Percentiles rank a stretch among this genome's conserved stretches.
phyloP scores from a whole-genome alignment of 306 rosid species.

The Rubus parviflorus region DNA sequence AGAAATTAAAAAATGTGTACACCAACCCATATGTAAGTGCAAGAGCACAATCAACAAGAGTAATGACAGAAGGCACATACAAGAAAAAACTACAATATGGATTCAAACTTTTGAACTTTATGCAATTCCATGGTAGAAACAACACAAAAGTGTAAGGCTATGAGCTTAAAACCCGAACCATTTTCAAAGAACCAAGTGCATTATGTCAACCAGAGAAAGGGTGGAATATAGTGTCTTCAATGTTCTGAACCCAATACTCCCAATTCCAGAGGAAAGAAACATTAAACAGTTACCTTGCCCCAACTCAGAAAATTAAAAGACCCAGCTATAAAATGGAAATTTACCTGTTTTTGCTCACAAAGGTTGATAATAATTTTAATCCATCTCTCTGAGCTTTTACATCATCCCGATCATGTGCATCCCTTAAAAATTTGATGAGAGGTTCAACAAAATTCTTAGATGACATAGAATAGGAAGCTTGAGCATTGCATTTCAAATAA shows the following conservation, averaged over 20 bases:
- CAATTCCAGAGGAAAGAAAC: not conserved
- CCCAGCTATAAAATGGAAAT: not conserved
- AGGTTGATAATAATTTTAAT: conserved; percentile 51
- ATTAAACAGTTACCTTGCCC: not conserved
- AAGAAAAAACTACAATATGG: not conserved
- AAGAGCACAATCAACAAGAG: conserved; percentile 16
- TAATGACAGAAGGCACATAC: not conserved
- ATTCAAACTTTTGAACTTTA: not conserved
- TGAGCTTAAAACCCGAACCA: not conserved
- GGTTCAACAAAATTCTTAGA: conserved; percentile 51
- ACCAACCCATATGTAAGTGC: conserved; percentile 12
- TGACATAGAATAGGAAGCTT: conserved; percentile 40
- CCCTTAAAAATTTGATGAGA: conserved; percentile 60
- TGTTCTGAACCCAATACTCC: not conserved
- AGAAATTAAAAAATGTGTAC: not conserved
- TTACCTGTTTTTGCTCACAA: conserved; percentile 70
- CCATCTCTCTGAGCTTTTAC: conserved; percentile 59
- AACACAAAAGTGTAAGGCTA: not conserved
- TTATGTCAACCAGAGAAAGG: not conserved
- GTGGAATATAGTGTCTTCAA: not conserved
- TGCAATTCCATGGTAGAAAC: conserved; percentile 8
- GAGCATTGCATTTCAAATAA: conserved; percentile 40
- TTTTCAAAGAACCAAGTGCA: not conserved
- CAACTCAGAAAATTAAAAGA: not conserved
- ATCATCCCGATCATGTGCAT: conserved; percentile 56